Evolutionary conservation across 208 protist species (phyloP).

Genomic region (Pavlovales sp.): DNA sequence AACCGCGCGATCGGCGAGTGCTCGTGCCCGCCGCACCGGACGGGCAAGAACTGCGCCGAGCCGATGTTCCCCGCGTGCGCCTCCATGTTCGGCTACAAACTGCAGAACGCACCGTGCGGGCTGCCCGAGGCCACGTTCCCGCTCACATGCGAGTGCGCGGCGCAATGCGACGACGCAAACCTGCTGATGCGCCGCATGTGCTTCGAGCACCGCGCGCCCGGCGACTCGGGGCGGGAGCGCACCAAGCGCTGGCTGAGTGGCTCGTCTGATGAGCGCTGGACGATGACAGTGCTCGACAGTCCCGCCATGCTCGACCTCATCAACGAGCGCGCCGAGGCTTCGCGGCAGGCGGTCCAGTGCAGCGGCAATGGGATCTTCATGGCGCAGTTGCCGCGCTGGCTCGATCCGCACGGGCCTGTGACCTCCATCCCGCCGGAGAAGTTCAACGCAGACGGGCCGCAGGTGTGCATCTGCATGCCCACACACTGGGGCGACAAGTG

Average conservation of each 20-base stretch:
- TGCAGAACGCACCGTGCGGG: not conserved
- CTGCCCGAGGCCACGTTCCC: constrained; percentile 22
- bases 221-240: not conserved
- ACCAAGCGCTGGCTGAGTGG: not conserved
- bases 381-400: constrained; percentile 7
- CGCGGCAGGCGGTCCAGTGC: not conserved
- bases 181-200: constrained; percentile 19
- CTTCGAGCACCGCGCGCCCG: not conserved
- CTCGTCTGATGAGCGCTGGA: not conserved
- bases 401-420: not conserved
- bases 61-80: constrained; percentile 26
- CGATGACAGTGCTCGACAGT: not conserved
- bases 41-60: not conserved
- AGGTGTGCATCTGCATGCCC: not conserved
- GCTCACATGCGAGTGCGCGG: constrained; percentile 17
- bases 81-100: not conserved
- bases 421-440: not conserved
- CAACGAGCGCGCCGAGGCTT: not conserved
- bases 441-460: not conserved
- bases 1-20: constrained; percentile 16
- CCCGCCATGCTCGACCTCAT: not conserved
- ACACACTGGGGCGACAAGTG: not conserved
- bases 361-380: constrained; percentile 3
- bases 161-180: not conserved
- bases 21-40: not conserved